Evolutionary conservation across 805 yeast species (phyloP), one percentile per base, ranked within the genome.

Genomic region (Saccharomycopsis lassenensis): DNA sequence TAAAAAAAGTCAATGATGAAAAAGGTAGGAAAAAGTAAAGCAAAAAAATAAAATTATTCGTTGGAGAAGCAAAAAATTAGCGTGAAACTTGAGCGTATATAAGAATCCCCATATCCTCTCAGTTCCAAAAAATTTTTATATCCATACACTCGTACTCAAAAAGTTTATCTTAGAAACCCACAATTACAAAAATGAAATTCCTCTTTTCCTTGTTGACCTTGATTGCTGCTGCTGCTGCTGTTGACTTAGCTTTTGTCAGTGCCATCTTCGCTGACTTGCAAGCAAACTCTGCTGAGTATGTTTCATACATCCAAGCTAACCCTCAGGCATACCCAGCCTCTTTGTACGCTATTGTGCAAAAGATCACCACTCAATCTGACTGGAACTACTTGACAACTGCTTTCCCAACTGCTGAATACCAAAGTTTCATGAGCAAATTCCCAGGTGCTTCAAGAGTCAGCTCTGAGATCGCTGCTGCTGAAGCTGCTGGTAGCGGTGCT

Each of bases 161-260:
- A n/a, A n/a, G n/a, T n/a, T n/a, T n/a, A n/a, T n/a, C n/a, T n/a
- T n/a, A n/a, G n/a, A n/a, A n/a, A n/a, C n/a, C n/a, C n/a, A n/a
- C n/a, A n/a, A n/a, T n/a, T n/a, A n/a, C n/a, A n/a, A 40, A 26
- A 37, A 41, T 41, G 45, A 29, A 41, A 32, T 41, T 38, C 39
- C 19, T 32, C 11, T 35, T 37, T 31, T 23, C 36, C 24, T 17
- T 41, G 21, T 31, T 35, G 14, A 29, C 45, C 21, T 15, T 40
- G 16, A 29, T 41, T 24, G 33, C 35, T 17, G 12, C 39, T 11
- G 36, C 26, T 19, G 17, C 33, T 18, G 43, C 43, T 27, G 32
- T 41, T 31, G 41, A 41, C 19, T 27, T 24, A 4, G 45, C 42
- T 22, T 33, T 16, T 10, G 23, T 41, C 11, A 21, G 31, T 31